These are phyloP conservation scores for Saccharum spontaneum DNA, from an alignment of 176 grass and related monocot species.

Conservation along the genomic window DNA sequence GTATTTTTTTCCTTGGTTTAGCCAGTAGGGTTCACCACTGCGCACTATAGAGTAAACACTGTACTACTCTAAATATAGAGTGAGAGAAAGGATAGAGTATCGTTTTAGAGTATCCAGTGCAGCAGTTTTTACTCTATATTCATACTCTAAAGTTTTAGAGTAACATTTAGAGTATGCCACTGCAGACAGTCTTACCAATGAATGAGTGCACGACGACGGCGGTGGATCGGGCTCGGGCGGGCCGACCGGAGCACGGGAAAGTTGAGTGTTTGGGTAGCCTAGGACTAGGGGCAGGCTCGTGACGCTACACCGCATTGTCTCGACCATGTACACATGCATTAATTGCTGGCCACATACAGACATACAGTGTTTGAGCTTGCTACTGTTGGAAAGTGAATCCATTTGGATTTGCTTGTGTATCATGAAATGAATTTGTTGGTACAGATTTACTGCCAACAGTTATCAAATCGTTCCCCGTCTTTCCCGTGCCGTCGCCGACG, in stretches of 20 bases:
- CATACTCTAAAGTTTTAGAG: too few species aligned
- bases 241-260: slow-evolving; percentile 25
- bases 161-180: too few species aligned
- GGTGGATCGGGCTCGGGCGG: neutral
- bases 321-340: neutral
- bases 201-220: neutral
- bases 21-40: too few species aligned
- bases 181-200: too few species aligned
- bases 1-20: too few species aligned
- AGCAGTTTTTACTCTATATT: too few species aligned
- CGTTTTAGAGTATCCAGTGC: too few species aligned
- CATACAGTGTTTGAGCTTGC: neutral
- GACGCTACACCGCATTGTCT: slow-evolving; percentile 21
- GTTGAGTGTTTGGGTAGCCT: neutral
- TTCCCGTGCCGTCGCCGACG: slow-evolving; percentile 77
- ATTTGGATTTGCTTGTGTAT: neutral
- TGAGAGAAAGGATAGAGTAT: too few species aligned
- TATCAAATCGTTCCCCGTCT: slow-evolving; percentile 40
- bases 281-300: slow-evolving; percentile 9
- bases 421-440: neutral
- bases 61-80: too few species aligned
- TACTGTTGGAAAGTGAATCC: neutral
- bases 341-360: too few species aligned
- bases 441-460: neutral
- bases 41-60: too few species aligned